Evolutionary conservation across 2,329 filamentous ascomycete genomes (phyloP).

Genomic region (Pyrenophora tritici-repentis): DNA sequence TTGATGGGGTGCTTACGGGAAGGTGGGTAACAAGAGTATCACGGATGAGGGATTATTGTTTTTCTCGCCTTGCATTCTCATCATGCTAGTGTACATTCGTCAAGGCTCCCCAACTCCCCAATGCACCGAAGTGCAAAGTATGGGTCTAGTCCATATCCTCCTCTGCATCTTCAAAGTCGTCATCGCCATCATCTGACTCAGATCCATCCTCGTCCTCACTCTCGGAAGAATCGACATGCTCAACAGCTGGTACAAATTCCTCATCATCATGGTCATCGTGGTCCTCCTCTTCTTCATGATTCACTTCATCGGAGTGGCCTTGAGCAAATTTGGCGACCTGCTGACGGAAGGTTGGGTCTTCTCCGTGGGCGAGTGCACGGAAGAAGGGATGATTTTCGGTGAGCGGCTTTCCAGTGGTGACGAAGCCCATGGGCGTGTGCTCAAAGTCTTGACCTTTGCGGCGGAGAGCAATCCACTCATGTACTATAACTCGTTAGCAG

Average conservation of each 20-base stretch:
- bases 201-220: conserved; percentile 8
- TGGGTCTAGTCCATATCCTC: conserved; percentile 1
- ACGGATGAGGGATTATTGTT: no score
- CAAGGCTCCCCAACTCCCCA: no score
- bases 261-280: conserved; percentile 20
- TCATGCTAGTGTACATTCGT: no score
- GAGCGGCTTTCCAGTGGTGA: conserved; percentile 59
- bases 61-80: no score
- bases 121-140: no score
- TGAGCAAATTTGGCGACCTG: conserved; percentile 16
- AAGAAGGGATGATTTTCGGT: conserved; percentile 60
- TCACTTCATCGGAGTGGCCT: conserved; percentile 3
- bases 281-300: conserved; percentile 10
- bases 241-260: conserved; percentile 15
- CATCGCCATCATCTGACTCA: conserved; percentile 2
- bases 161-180: conserved; percentile 7
- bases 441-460: conserved; percentile 62
- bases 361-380: conserved; percentile 7
- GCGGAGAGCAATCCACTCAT: conserved; percentile 62
- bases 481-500: conserved; percentile 39
- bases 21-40: no score
- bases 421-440: conserved; percentile 64
- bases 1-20: no score
- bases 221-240: conserved; percentile 23
- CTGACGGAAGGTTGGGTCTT: conserved; percentile 14